Base-by-base conservation (phyloP, 2,329 filamentous ascomycete species). In the Epichloe bromicola region DNA sequence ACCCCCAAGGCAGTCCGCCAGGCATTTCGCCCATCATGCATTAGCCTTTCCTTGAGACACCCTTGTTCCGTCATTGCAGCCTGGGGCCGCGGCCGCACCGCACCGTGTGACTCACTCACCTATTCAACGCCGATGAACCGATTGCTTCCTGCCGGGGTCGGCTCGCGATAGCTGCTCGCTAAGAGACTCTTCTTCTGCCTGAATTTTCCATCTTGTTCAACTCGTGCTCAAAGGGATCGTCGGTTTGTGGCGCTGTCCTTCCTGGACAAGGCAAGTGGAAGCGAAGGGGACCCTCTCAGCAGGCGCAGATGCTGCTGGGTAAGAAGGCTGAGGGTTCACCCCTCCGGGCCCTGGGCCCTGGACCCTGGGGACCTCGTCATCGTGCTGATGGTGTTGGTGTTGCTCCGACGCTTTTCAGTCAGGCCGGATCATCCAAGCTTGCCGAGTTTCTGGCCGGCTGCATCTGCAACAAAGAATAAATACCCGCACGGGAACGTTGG, bases 1-100 rank as follows among this genome's bases (percentile, higher is more conserved):
- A 11, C 26, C 23, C 38, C 14, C 2, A 26, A 26, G 37, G 36
- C 23, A 26, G 38, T 40, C 34, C 46, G 50, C 36, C 50, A 52
- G 46, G 46, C 50, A 41, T 46, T 52, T 39, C 34, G 50, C 46
- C 50, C 45, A 39, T 30, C 3, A 10, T 30, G 26, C 23, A 26
- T 7, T 26, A 6, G 26, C 26, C 26, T 30, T 30, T 30, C 3
- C 26, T 30, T 26, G 23, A 26, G 23, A 26, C 23, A 26, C 6
- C 23, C 23, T 26, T 26, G 23, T 26, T 7, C 6, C 23, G 23
- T 26, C 6, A 26, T 26, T 46, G 49, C 19, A 46, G 48, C 49
- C 49, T 46, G 43, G 49, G 40, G 17, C 40, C 17, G 17, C 40
- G 40, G 17, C 40, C 40, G 26, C 26, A 8, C 40, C 40, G 26